Conservation (phyloP, 2,329 filamentous ascomycete species). For the Metarhizium brunneum region DNA sequence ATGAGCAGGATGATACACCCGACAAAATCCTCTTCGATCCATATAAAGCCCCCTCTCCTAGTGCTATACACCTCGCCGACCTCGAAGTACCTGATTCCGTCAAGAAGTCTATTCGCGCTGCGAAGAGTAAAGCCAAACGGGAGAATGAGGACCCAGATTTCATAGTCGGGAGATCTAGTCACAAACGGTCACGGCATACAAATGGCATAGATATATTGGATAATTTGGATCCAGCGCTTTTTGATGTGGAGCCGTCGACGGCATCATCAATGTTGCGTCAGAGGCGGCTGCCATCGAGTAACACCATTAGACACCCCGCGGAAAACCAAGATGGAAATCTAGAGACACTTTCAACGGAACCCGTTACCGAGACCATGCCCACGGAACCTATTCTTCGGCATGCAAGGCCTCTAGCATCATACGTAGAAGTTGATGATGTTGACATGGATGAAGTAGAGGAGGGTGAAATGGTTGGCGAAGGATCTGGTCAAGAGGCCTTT, state of each 20-base stretch:
- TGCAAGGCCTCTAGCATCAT: slow-evolving; percentile 42
- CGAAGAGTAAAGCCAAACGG: slow-evolving; percentile 42
- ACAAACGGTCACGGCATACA: slow-evolving; percentile 29
- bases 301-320: no score
- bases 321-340: background rate
- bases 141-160: slow-evolving; percentile 49
- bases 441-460: slow-evolving; percentile 22
- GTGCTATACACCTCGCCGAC: slow-evolving; percentile 32
- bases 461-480: slow-evolving; percentile 5
- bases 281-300: background rate
- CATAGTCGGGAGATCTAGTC: slow-evolving; percentile 29
- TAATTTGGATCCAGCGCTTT: slow-evolving; percentile 45
- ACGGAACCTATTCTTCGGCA: slow-evolving; percentile 42
- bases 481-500: slow-evolving; percentile 24
- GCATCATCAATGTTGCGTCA: background rate
- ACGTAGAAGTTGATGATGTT: slow-evolving; percentile 37
- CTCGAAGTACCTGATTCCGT: slow-evolving; percentile 43
- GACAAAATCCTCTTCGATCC: slow-evolving; percentile 52
- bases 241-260: slow-evolving; percentile 16
- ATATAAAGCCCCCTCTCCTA: slow-evolving; percentile 42
- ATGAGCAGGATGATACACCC: slow-evolving; percentile 47
- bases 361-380: slow-evolving; percentile 11
- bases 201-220: slow-evolving; percentile 22
- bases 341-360: slow-evolving; percentile 10
- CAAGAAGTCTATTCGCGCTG: slow-evolving; percentile 43